A percentile compares a stretch with the other conserved stretches of the same genome.
Conservation (phyloP, 441 rosid genomes). For the Adansonia madagascariensis region DNA sequence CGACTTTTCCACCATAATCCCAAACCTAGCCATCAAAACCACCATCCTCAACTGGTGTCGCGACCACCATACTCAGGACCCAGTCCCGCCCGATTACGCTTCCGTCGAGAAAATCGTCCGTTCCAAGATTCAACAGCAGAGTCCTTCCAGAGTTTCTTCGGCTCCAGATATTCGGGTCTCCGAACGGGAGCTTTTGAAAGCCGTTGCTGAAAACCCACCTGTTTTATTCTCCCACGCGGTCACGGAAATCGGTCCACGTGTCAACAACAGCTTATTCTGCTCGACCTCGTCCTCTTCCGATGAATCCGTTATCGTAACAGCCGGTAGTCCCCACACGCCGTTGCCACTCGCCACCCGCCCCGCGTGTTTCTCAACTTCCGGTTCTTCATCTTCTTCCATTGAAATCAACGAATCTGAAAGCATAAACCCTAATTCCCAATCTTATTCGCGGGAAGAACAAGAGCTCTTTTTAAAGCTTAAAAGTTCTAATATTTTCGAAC, state of each 20-base stretch:
- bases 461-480: slow-evolving; percentile 41
- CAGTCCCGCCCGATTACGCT: slow-evolving; percentile 43
- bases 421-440: slow-evolving; percentile 31
- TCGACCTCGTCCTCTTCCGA: slow-evolving; percentile 75
- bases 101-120: slow-evolving; percentile 42
- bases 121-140: slow-evolving; percentile 37
- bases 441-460: slow-evolving; percentile 45
- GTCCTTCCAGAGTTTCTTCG: slow-evolving; percentile 19
- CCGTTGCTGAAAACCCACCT: slow-evolving; percentile 63
- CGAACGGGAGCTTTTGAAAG: slow-evolving; percentile 62
- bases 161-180: slow-evolving; percentile 53
- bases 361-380: slow-evolving; percentile 58
- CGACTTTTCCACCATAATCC: slow-evolving; percentile 51
- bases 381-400: slow-evolving; percentile 54
- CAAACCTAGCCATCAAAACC: slow-evolving; percentile 54
- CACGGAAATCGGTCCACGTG: slow-evolving; percentile 57
- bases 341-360: slow-evolving; percentile 64
- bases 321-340: slow-evolving; percentile 49
- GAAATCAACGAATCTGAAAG: slow-evolving; percentile 52
- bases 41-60: slow-evolving; percentile 59
- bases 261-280: slow-evolving; percentile 42
- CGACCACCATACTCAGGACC: slow-evolving; percentile 31
- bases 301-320: slow-evolving; percentile 63
- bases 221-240: slow-evolving; percentile 54
- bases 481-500: slow-evolving; percentile 39